Base-by-base conservation (phyloP, 2,329 filamentous ascomycete genomes). In the Chaetomium sp. region DNA sequence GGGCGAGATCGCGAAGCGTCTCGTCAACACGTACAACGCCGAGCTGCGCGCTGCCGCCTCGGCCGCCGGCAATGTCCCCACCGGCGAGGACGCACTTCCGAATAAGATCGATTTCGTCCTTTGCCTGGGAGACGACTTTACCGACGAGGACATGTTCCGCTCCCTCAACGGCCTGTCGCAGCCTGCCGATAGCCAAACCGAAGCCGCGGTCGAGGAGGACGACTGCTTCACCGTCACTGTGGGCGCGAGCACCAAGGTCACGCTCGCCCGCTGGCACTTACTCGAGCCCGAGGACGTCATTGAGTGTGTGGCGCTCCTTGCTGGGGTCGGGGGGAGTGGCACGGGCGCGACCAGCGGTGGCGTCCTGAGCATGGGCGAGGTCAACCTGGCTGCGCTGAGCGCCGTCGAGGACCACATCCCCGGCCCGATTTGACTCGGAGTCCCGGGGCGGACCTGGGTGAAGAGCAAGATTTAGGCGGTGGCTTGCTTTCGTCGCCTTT, bases 71-170 rank as follows among this genome's bases (percentile, higher is more conserved):
- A n/a, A 35, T 10, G 54, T 42, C 23, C n/a, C 62, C 25, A 66
- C 70, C 10, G 69, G 70, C 49, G 68, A 75, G 16, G 68, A 72
- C 45, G 68, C 74, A 27, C 67, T 81, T 49, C 75, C 71, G 5
- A 78, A 87, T 58, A 84, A 85, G 60, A 85, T 93, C 0, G 92
- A 94, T 70, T 97, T 98, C 74, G 88, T 96, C 12, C 83, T 98
- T 59, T 99, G 95, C 77, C 80, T 93, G 67, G 95, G 95, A 50
- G 95, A 99, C 76, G 95, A 99, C 74, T 96, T 95, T 71, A 99
- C 95, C 6, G 95, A 99, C 75, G 95, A 99, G 83, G 94, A 96
- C 89, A 88, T 89, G 87, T 98, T 98, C 86, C 90, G 92, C 63
- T 89, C 92, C 16, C 83, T 98, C 53, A 87, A 87, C 72, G 81